Evolutionary conservation across 2,329 filamentous ascomycete genomes (phyloP).

Genomic region (Penicillium nordicum): DNA sequence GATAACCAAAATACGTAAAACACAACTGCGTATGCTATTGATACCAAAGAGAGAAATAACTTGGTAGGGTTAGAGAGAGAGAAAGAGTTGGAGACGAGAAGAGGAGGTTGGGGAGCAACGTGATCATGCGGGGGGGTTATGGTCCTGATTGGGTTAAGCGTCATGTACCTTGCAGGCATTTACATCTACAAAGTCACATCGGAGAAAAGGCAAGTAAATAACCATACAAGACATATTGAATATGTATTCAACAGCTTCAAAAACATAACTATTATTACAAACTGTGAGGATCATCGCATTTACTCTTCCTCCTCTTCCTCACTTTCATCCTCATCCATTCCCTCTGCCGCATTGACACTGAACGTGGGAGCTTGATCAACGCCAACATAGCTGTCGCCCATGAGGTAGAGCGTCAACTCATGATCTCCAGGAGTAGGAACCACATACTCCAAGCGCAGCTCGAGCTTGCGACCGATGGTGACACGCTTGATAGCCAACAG

Average conservation of each 20-base stretch:
- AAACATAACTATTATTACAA: conserved; percentile 20
- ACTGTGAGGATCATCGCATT: conserved; percentile 12
- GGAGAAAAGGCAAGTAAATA: neutral
- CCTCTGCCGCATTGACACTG: conserved; percentile 78
- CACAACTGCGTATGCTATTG: neutral
- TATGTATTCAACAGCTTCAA: conserved; percentile 11
- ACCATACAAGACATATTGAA: conserved; percentile 13
- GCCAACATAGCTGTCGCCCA: conserved; percentile 95
- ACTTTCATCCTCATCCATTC: conserved; percentile 90
- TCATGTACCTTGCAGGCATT: neutral
- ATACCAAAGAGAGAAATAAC: neutral
- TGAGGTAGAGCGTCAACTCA: conserved; percentile 84
- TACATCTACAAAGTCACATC: neutral
- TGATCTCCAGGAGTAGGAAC: conserved; percentile 83
- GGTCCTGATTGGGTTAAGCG: conserved; percentile 6
- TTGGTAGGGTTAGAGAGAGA: neutral
- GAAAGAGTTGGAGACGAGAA: neutral
- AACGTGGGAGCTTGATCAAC: conserved; percentile 95
- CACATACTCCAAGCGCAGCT: conserved; percentile 80
- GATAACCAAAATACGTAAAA: neutral
- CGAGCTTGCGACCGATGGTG: conserved; percentile 74
- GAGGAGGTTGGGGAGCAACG: conserved; percentile 2
- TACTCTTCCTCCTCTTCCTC: conserved; percentile 71
- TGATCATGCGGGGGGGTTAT: conserved; percentile 2
- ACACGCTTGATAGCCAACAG: conserved; percentile 92